These are phyloP conservation scores for Nannochloropsis oceanica DNA, from an alignment of 108 stramenopile genomes.

Conservation along the genomic window DNA sequence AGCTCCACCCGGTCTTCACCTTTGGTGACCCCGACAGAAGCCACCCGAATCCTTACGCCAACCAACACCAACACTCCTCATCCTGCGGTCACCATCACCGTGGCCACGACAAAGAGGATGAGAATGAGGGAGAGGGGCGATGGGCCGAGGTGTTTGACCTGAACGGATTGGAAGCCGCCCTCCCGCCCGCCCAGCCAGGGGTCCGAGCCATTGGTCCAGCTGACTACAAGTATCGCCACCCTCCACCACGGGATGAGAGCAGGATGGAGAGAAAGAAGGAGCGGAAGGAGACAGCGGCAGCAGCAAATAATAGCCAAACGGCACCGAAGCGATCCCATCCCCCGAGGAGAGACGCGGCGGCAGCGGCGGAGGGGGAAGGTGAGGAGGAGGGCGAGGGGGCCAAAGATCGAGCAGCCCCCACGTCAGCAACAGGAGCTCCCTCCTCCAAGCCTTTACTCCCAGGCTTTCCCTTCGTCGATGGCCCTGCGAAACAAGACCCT, in stretches of 20 bases:
- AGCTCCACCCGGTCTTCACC: background rate
- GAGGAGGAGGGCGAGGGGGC: background rate
- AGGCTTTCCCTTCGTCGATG: background rate
- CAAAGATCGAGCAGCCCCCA: background rate
- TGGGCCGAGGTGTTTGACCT: background rate
- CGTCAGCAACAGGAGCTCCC: background rate
- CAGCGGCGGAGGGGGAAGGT: background rate
- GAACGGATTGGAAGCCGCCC: background rate
- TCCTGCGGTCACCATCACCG: background rate
- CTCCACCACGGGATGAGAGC: background rate
- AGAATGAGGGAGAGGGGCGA: background rate
- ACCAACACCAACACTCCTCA: background rate
- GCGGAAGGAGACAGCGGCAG: background rate
- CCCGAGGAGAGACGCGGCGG: background rate
- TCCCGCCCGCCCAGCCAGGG: background rate
- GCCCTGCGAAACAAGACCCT: background rate
- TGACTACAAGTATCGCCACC: background rate
- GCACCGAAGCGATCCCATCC: background rate
- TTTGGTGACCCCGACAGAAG: background rate
- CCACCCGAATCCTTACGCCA: too few species aligned
- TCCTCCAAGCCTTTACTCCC: background rate
- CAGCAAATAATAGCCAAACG: background rate
- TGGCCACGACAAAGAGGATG: background rate
- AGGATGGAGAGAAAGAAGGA: background rate
- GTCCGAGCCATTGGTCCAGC: background rate